phyloP scores from a whole-genome alignment of 1,284 basidiomycete genomes.

The Ganoderma sinense region DNA sequence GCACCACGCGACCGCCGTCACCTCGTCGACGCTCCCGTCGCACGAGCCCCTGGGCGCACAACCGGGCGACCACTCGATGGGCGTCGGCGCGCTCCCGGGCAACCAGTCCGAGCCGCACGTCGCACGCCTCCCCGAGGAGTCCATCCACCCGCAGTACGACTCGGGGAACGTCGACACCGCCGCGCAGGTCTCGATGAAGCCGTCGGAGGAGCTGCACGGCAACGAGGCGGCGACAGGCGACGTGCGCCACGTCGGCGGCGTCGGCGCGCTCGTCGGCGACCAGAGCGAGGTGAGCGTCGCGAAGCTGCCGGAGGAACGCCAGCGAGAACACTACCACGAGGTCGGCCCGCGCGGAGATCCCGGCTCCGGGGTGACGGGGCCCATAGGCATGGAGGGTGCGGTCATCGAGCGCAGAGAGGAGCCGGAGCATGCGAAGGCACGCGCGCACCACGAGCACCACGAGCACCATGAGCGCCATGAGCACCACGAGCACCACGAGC shows the following conservation, averaged over 20 bases:
- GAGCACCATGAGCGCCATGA: too few relatives aligned
- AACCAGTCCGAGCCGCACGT: conserved; percentile 38
- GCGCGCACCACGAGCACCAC: neutral
- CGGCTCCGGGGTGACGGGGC: neutral
- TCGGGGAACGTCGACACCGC: conserved; percentile 19
- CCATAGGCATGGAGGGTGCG: neutral
- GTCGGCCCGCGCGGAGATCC: neutral
- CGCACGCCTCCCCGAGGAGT: conserved; percentile 43
- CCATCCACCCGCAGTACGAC: conserved; percentile 35
- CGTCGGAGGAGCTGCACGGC: conserved; percentile 27
- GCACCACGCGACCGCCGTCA: conserved; percentile 22
- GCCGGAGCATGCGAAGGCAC: neutral
- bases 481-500: neutral
- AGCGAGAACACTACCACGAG: conserved; percentile 2
- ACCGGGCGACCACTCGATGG: conserved; percentile 28
- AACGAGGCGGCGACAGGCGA: conserved; percentile 24
- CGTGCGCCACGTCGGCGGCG: conserved; percentile 32
- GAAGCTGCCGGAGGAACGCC: conserved; percentile 40
- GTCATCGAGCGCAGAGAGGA: neutral
- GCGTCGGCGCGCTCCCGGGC: conserved; percentile 43
- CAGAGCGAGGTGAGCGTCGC: conserved; percentile 40
- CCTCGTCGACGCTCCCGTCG: conserved; percentile 22
- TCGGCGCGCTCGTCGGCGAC: conserved; percentile 41
- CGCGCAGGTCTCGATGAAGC: conserved; percentile 24
- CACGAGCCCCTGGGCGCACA: conserved; percentile 35